Percentiles rank a stretch among this genome's conserved stretches.
Evolutionary conservation across 1,284 basidiomycete genomes (phyloP).

Genomic region (Termitomyces sp.): DNA sequence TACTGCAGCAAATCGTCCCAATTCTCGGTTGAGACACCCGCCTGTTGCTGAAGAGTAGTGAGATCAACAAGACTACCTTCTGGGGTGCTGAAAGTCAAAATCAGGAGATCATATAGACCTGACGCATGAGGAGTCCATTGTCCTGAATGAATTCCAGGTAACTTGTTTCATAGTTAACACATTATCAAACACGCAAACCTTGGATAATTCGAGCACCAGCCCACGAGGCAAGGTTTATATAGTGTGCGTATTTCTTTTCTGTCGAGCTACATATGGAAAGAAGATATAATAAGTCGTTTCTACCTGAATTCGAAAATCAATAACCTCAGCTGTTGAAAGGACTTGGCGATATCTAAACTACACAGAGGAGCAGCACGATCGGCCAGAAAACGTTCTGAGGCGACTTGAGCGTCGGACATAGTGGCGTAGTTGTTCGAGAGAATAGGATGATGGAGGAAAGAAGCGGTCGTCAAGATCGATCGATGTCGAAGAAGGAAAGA

Average conservation of each 20-base stretch:
- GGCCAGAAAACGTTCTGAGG: constrained; percentile 63
- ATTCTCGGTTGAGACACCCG: constrained; percentile 51
- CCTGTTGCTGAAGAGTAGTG: constrained; percentile 42
- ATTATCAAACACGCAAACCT: constrained; percentile 26
- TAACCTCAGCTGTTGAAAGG: constrained; percentile 66
- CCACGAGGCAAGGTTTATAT: constrained; percentile 67
- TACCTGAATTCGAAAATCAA: not conserved
- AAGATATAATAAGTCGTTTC: not conserved
- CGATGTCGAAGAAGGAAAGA: not conserved
- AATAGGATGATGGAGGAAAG: not conserved
- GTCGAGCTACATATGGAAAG: constrained; percentile 38
- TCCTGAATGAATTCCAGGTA: constrained; percentile 19
- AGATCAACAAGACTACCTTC: constrained; percentile 57
- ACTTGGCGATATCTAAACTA: constrained; percentile 56
- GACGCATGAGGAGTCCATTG: constrained; percentile 69
- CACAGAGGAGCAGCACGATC: constrained; percentile 67
- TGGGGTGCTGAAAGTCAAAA: constrained; percentile 58
- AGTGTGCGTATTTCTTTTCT: constrained; percentile 77
- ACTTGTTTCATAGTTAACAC: not conserved
- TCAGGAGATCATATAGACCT: constrained; percentile 65
- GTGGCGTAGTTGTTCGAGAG: constrained; percentile 4
- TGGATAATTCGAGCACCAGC: constrained; percentile 79
- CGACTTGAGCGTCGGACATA: constrained; percentile 28
- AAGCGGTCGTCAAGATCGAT: not conserved
- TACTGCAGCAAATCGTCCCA: constrained; percentile 72